Conservation (phyloP, 2,329 filamentous ascomycete genomes). For the Paracoccidioides lutzii region DNA sequence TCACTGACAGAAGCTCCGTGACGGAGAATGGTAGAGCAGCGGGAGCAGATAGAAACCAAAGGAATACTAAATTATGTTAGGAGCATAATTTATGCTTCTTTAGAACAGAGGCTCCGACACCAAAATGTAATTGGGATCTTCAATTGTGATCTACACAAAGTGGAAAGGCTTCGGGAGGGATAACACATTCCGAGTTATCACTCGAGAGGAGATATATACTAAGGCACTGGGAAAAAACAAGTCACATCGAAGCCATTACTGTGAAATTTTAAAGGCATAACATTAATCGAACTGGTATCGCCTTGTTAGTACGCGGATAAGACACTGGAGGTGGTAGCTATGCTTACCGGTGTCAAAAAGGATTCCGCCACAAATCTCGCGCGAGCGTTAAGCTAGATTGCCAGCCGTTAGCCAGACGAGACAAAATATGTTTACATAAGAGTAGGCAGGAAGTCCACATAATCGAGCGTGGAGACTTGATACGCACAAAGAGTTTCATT, state of each 20-base stretch:
- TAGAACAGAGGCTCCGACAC: neutral
- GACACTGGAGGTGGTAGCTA: neutral
- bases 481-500: constrained; percentile 96
- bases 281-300: constrained; percentile 19
- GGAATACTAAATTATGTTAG: neutral
- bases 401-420: constrained; percentile 20
- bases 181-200: neutral
- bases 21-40: neutral
- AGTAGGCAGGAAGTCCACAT: neutral
- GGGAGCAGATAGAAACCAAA: neutral
- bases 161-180: neutral
- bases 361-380: constrained; percentile 97
- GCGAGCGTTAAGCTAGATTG: constrained; percentile 70
- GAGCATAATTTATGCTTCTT: neutral
- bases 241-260: neutral
- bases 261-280: neutral
- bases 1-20: neutral
- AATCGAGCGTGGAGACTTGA: neutral
- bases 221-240: neutral
- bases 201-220: constrained; percentile 1
- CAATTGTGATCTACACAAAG: neutral
- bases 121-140: neutral
- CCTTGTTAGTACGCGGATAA: constrained; percentile 5
- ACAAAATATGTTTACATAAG: constrained; percentile 5
- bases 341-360: constrained; percentile 77